Evolutionary conservation across 2,329 filamentous ascomycete species (phyloP).

Genomic region (Trichophyton verrucosum): DNA sequence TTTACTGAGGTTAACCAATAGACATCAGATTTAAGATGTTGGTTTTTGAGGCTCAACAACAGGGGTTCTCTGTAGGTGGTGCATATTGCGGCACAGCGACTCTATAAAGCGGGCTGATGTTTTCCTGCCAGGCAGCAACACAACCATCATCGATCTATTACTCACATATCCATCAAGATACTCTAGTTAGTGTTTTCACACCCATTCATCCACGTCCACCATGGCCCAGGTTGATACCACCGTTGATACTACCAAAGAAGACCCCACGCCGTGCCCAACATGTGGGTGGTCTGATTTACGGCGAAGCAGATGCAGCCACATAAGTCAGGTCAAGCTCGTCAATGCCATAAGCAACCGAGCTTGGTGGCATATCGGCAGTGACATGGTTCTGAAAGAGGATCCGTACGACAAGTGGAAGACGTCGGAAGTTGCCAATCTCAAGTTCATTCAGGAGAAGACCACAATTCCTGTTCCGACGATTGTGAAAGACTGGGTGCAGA

Average conservation of each 20-base stretch:
- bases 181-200: not conserved
- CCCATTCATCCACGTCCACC: not conserved
- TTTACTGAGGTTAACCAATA: not conserved
- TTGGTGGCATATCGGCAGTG: not conserved
- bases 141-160: not conserved
- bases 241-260: not conserved
- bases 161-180: not conserved
- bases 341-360: not conserved
- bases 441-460: not conserved
- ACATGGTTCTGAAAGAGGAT: not conserved
- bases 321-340: not conserved
- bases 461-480: not conserved
- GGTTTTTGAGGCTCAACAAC: not conserved
- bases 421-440: not conserved
- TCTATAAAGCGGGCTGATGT: not conserved
- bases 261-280: not conserved
- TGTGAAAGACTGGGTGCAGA: not conserved
- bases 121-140: not conserved
- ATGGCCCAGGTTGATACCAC: not conserved
- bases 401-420: not conserved
- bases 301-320: not conserved
- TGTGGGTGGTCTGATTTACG: not conserved
- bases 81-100: not conserved
- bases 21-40: not conserved
- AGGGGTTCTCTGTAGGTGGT: not conserved